Conservation (phyloP, 345 rosid species). For the Hevea brasiliensis region DNA sequence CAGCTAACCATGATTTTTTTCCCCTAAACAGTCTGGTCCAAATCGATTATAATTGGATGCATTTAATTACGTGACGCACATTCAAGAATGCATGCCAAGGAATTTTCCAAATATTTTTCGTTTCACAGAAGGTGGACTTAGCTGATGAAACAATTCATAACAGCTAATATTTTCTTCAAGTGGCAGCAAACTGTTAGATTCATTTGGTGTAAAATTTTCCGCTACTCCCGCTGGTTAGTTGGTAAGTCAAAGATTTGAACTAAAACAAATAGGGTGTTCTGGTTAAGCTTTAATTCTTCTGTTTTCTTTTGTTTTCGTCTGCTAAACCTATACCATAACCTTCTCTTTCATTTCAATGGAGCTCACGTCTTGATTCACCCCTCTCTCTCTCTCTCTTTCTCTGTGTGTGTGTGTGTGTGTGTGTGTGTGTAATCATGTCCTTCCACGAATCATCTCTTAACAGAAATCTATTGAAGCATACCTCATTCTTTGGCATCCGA, state of each 20-base stretch:
- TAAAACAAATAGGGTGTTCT: conserved; percentile 12
- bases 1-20: too few relatives aligned
- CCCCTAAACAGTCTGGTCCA: too few relatives aligned
- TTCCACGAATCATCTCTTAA: conserved; percentile 19
- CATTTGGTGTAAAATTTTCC: conserved; percentile 16
- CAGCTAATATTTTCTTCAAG: background rate
- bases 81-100: too few relatives aligned
- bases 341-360: background rate
- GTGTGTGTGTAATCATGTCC: conserved; percentile 23
- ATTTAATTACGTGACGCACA: too few relatives aligned
- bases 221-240: conserved; percentile 23
- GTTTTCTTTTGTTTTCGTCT: background rate
- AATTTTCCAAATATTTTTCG: too few relatives aligned
- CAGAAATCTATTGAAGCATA: conserved; percentile 37
- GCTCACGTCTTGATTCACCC: background rate
- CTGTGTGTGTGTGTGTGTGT: too few relatives aligned
- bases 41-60: too few relatives aligned
- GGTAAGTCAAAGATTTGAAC: conserved; percentile 3
- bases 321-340: too few relatives aligned
- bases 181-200: background rate
- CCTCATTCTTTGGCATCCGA: conserved; percentile 48
- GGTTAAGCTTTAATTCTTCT: conserved; percentile 24
- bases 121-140: too few relatives aligned
- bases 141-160: too few relatives aligned
- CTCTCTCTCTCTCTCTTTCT: too few relatives aligned